Base-by-base conservation (phyloP, 768 basidiomycete genomes). In the Rhodosporidiobolus odoratus region DNA sequence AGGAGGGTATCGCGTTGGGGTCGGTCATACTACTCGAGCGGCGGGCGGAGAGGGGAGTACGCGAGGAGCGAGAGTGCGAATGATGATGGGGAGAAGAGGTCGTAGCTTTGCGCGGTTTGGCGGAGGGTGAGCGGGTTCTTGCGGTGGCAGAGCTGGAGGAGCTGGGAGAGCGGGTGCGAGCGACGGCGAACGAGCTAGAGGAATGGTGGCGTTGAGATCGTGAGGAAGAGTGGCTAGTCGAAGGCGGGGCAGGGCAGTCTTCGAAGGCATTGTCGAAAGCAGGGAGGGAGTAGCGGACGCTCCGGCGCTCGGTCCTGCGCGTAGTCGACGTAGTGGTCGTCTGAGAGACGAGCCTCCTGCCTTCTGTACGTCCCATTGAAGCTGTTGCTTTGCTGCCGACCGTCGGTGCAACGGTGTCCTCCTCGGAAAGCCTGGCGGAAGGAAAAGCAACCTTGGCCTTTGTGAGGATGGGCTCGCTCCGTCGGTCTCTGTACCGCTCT, bases 201-300 rank as follows among this genome's bases (percentile, higher is more conserved):
- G 4, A n/a, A n/a, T 40, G 30, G 40, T 9, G 62, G 25, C 23
- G 37, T 15, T 25, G 15, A 48, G 62, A 23, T 19, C 35, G 30
- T 43, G 65, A 21, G 35, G 30, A 25, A 48, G n/a, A 4, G 27
- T 4, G 40, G 35, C 4, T 16, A 2, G 17, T 17, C 4, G 59
- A 47, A 8, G 35, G 45, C 13, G 16, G 47, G 17, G 37, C 40
- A 12, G 43, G 37, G 50, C 17, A 25, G 40, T 47, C 27, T 19
- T 56, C 59, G 53, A 43, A 19, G 30, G 16, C 19, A 32, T 68
- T 40, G 27, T 65, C 63, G 71, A 65, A 30, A 4, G 41, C 16
- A 1, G 63, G 64, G 23, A 61, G 37, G 37, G 71, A 73, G 41
- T 62, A 62, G 13, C 71, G 71, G 23, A 61, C 56, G 35, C 43